Base-by-base conservation (phyloP, 495 filamentous ascomycete species). In the Amorphotheca resinae region DNA sequence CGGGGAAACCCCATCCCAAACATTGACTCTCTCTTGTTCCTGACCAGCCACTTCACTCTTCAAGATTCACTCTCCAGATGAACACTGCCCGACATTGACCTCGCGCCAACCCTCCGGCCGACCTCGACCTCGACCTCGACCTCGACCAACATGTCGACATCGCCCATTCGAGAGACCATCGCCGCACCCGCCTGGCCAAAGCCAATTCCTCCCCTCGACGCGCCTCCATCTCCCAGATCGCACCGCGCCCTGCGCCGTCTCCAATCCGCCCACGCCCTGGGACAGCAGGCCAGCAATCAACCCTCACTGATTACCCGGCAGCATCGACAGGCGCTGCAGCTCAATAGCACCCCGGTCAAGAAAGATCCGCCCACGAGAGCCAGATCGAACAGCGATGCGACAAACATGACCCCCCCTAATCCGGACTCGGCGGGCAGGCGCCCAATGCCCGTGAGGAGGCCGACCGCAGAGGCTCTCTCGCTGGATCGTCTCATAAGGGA, bases 361-460 rank as follows among this genome's bases (percentile, higher is more conserved):
- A 40, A 25, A 15, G 22, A 40, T 22, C 57, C 42, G 49, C 46
- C 44, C 53, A 30, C 51, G 52, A 25, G 41, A 69, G 82, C 51
- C 33, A 72, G 83, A 55, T 80, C 82, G 4, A 88, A 85, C 57
- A 87, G 81, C 40, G 82, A 87, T 61, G 76, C 80, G 18, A 65
- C 65, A 11, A 53, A 44, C 17, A 51, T 51, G 50, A 49, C 39
- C n/a, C 44, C 44, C 16, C 25, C 41, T 9, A 44, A 32, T 26
- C 11, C 39, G 21, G 49, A 30, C 20, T 25, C 51, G 21, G 40
- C 38, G n/a, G 31, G 30, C 21, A 37, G 51, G 38, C 41, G 51
- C 9, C 42, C 48, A 23, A 16, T 38, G 15, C 22, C 36, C 14
- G 38, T 33, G 3, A 54, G 44, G 41, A 49, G 37, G 6, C 68